Conservation (phyloP, 1,139 yeast genomes). For the Zygoascus hellenicus region DNA sequence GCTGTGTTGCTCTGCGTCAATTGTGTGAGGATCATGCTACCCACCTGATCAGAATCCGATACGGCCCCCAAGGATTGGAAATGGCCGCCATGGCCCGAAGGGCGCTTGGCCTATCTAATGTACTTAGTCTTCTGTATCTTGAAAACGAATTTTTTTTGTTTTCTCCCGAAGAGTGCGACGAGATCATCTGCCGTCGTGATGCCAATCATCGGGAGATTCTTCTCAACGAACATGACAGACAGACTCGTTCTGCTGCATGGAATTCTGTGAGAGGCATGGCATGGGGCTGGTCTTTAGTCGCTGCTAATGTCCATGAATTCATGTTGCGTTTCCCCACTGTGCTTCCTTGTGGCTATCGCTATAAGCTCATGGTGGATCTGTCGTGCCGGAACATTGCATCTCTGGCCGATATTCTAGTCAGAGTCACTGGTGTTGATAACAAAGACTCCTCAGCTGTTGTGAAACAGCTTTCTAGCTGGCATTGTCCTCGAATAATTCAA, state of each 20-base stretch:
- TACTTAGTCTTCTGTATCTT: slow-evolving; percentile 9
- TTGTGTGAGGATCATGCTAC: too few species aligned
- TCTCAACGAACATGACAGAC: not conserved
- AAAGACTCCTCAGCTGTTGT: too few species aligned
- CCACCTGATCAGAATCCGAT: not conserved
- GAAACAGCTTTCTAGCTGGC: too few species aligned
- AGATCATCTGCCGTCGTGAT: slow-evolving; percentile 9
- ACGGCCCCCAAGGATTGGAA: slow-evolving; percentile 15
- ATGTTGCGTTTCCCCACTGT: slow-evolving; percentile 23
- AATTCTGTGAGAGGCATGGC: slow-evolving; percentile 17
- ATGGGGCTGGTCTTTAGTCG: slow-evolving; percentile 26
- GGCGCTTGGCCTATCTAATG: too few species aligned
- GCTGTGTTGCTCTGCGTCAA: too few species aligned
- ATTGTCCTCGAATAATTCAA: too few species aligned
- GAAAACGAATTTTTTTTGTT: slow-evolving; percentile 25
- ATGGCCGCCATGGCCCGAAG: slow-evolving; percentile 5
- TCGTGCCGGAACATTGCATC: slow-evolving; percentile 52
- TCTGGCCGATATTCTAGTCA: slow-evolving; percentile 16
- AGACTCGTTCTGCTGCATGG: slow-evolving; percentile 10
- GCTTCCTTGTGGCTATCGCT: slow-evolving; percentile 26
- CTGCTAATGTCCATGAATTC: slow-evolving; percentile 25
- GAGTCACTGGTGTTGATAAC: not conserved
- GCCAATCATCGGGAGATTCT: slow-evolving; percentile 1
- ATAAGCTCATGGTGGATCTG: slow-evolving; percentile 13
- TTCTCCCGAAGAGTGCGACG: slow-evolving; percentile 15